These are phyloP conservation scores for Curvularia hawaiiensis DNA, from an alignment of 2,329 filamentous ascomycete species.

Conservation along the genomic window DNA sequence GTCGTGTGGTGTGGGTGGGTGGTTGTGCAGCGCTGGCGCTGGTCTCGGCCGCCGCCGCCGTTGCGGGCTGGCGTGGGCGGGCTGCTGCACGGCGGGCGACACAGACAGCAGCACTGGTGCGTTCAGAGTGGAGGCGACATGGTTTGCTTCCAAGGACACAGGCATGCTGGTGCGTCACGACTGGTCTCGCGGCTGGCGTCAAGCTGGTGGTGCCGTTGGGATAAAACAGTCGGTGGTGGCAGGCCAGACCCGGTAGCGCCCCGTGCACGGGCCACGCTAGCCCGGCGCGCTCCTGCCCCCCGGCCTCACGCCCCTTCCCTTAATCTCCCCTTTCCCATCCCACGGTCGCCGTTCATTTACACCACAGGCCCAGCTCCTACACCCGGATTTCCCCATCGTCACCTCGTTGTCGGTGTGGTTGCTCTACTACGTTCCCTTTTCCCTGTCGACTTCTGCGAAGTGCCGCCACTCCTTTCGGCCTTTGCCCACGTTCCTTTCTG, in stretches of 20 bases:
- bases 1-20: neutral
- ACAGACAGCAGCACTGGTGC: neutral
- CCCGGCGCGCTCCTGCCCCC: constrained; percentile 32
- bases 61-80: neutral
- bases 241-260: constrained; percentile 10
- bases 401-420: constrained; percentile 45
- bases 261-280: constrained; percentile 14
- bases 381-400: constrained; percentile 43
- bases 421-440: constrained; percentile 45
- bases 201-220: constrained; percentile 25
- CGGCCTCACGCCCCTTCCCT: constrained; percentile 39
- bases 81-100: neutral
- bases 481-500: constrained; percentile 48
- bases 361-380: constrained; percentile 40
- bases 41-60: constrained; percentile 19
- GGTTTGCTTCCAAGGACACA: constrained; percentile 16
- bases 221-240: constrained; percentile 15
- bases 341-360: constrained; percentile 45
- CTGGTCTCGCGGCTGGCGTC: constrained; percentile 24
- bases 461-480: constrained; percentile 51
- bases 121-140: constrained; percentile 18
- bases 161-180: constrained; percentile 25
- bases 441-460: constrained; percentile 47
- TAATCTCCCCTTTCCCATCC: constrained; percentile 42
- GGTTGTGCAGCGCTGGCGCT: neutral